Evolutionary conservation across 1,139 yeast species (phyloP).

Genomic region (Magnusiomyces paraingens): DNA sequence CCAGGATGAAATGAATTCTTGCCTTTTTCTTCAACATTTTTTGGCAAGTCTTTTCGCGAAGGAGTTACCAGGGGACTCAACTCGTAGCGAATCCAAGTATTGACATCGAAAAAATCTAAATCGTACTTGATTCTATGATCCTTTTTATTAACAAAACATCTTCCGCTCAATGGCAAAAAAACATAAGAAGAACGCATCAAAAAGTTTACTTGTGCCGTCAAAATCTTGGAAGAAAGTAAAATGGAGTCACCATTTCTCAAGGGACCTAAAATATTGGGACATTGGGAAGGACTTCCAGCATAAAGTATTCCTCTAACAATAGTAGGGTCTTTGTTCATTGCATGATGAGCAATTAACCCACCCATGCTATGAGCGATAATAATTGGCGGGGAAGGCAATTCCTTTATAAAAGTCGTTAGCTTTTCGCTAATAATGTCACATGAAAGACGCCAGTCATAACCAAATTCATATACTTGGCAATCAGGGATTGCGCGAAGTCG

Average conservation of each 20-base stretch:
- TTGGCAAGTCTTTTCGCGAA: background rate
- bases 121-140: constrained; percentile 51
- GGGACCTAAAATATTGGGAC: constrained; percentile 84
- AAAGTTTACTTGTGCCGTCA: constrained; percentile 77
- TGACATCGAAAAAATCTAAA: constrained; percentile 71
- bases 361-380: constrained; percentile 94
- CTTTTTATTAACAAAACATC: constrained; percentile 57
- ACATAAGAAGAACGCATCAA: constrained; percentile 80
- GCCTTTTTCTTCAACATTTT: background rate
- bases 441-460: constrained; percentile 88
- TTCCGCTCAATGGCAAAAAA: constrained; percentile 69
- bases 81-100: constrained; percentile 71
- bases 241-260: constrained; percentile 76
- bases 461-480: constrained; percentile 63
- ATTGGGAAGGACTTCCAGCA: constrained; percentile 78
- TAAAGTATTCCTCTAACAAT: constrained; percentile 68
- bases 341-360: constrained; percentile 76
- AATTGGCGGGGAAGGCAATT: constrained; percentile 44
- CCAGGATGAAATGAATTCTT: background rate
- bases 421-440: constrained; percentile 49
- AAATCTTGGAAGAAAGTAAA: constrained; percentile 60
- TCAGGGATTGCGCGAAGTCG: constrained; percentile 52
- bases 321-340: constrained; percentile 60
- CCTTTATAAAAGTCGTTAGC: constrained; percentile 43
- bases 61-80: constrained; percentile 64